Evolutionary conservation across 495 filamentous ascomycete genomes (phyloP), one percentile per base, ranked within the genome.

Genomic region (Trypethelium eluteriae): DNA sequence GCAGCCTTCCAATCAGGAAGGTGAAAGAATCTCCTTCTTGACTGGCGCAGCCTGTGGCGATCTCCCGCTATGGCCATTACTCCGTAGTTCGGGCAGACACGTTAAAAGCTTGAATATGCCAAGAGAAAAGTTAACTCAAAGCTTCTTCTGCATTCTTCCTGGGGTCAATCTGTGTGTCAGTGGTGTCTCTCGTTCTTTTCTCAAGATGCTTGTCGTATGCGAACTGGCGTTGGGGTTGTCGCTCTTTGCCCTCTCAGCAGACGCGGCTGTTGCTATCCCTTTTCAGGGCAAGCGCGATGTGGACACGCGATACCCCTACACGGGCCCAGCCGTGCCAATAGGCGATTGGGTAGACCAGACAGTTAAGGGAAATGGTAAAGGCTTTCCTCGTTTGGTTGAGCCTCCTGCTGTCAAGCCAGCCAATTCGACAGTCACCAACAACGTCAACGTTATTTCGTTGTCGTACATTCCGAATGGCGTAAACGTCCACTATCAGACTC

Each of bases 401-500:
- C 75, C 82, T 34, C 81, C 84, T n/a, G 81, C 81, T 25, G 81
- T 84, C 34, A 78, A 76, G 69, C 81, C 81, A 2, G 69, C 69
- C 18, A 69, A 66, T 0, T 57, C 66, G 14, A 74, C 79, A 56
- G 79, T 80, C 36, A 78, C 71, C 56, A 84, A 84, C 76, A 84
- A 84, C 66, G 72, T 84, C 71, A 83, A 84, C 70, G 81, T 84
- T 61, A 82, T 84, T 66, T 77, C 77, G 16, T 56, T 80, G 62
- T 77, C 80, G 2, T 84, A 82, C 67, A 38, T 83, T 18, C 81
- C 80, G 0, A 70, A 76, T 47, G 81, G 81, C 34, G 78, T 83
- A 66, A 81, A 80, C 69, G 76, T 83, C 66, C 81, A 83, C 72
- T 84, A 79, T 71, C 81, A 84, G 73, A 84, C 81, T 10, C 81